phyloP scores from a whole-genome alignment of 352 stramenopile genomes.

The Phytophthora fragariae region DNA sequence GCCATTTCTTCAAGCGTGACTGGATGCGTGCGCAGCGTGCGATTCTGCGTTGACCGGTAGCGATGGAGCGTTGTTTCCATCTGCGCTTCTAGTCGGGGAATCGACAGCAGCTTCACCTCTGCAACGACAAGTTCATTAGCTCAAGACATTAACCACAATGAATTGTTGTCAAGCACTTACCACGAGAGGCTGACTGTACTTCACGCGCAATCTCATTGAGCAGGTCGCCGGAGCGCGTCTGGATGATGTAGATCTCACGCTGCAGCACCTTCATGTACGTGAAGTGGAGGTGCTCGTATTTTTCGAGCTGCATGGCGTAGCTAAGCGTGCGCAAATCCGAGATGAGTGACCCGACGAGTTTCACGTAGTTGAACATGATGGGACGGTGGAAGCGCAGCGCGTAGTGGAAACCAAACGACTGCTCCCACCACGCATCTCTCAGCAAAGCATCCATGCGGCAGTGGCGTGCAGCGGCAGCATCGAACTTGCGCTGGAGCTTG shows the following conservation, averaged over 20 bases:
- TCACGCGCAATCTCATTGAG: slow-evolving; percentile 73
- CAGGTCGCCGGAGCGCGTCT: slow-evolving; percentile 67
- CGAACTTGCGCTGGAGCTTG: slow-evolving; percentile 81
- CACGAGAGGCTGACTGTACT: slow-evolving; percentile 54
- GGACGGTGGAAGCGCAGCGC: slow-evolving; percentile 70
- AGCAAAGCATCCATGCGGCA: slow-evolving; percentile 65
- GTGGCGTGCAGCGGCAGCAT: slow-evolving; percentile 54
- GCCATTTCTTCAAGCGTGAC: slow-evolving; percentile 70
- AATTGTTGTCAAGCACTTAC: slow-evolving; percentile 34
- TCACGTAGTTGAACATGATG: slow-evolving; percentile 76
- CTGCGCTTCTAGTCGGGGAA: slow-evolving; percentile 59
- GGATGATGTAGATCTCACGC: slow-evolving; percentile 81
- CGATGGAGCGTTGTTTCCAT: slow-evolving; percentile 74
- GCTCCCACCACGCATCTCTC: slow-evolving; percentile 84
- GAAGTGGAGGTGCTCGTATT: slow-evolving; percentile 76
- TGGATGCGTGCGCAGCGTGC: slow-evolving; percentile 55
- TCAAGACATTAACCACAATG: slow-evolving; percentile 1
- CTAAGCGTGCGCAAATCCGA: slow-evolving; percentile 73
- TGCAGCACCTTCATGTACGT: slow-evolving; percentile 80
- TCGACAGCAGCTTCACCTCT: slow-evolving; percentile 62
- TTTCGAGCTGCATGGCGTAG: slow-evolving; percentile 81
- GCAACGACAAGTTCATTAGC: slow-evolving; percentile 3
- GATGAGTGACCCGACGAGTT: slow-evolving; percentile 69
- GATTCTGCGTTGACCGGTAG: slow-evolving; percentile 69
- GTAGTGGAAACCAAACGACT: slow-evolving; percentile 72